A percentile compares a stretch with the other conserved stretches of the same genome.
These are phyloP conservation scores for Aquilaria agallochum DNA, from an alignment of 441 rosid species.

Conservation along the genomic window DNA sequence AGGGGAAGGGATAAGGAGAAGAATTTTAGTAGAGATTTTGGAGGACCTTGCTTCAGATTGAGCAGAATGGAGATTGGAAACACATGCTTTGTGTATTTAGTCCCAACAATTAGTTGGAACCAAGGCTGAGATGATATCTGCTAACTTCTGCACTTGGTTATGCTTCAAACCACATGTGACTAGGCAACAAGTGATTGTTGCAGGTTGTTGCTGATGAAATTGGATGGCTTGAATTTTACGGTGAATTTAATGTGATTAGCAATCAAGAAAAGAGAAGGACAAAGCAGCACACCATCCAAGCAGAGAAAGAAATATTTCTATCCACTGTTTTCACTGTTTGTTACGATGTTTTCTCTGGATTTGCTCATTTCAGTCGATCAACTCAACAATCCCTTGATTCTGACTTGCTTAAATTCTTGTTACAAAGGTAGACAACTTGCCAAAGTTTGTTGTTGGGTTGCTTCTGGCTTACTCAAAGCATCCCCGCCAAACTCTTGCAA, in stretches of 20 bases:
- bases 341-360: conserved; percentile 72
- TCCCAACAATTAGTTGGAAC: no score
- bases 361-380: conserved; percentile 64
- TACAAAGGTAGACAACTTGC: conserved; percentile 39
- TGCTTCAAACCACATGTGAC: no score
- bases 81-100: neutral
- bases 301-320: conserved; percentile 63
- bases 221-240: conserved; percentile 71
- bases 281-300: conserved; percentile 50
- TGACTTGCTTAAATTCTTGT: conserved; percentile 48
- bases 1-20: no score
- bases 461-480: no score
- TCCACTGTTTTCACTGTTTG: conserved; percentile 56
- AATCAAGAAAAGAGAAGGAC: conserved; percentile 43
- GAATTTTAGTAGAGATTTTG: neutral
- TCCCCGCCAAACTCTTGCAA: no score
- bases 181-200: neutral
- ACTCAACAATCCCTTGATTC: conserved; percentile 48
- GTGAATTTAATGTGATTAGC: conserved; percentile 18
- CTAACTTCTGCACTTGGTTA: no score
- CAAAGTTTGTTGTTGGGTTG: no score
- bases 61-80: neutral
- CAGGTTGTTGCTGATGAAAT: conserved; percentile 66
- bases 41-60: conserved; percentile 2
- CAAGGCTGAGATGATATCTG: no score